Conservation (phyloP, 2,329 filamentous ascomycete genomes). For the Chrysosphaeria jannelii region DNA sequence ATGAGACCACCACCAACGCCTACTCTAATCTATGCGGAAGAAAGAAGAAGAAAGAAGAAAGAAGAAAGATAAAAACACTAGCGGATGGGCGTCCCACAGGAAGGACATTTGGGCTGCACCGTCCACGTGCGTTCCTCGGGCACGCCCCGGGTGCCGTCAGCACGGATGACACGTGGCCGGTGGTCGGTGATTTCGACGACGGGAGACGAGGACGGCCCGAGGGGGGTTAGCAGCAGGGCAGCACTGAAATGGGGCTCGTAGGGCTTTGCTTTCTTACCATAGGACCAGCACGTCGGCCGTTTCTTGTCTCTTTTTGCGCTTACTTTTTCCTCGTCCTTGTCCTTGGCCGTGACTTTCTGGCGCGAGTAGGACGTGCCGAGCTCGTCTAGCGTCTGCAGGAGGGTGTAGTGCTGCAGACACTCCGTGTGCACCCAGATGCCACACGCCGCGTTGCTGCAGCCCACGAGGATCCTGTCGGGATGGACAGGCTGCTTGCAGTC, state of each 20-base stretch:
- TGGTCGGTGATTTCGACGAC: slow-evolving; percentile 20
- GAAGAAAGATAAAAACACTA: slow-evolving; percentile 1
- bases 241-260: slow-evolving; percentile 23
- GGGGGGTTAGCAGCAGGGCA: slow-evolving; percentile 15
- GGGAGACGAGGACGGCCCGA: slow-evolving; percentile 13
- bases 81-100: slow-evolving; percentile 11
- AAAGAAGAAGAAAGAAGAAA: not conserved
- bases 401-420: slow-evolving; percentile 25
- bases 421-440: slow-evolving; percentile 32
- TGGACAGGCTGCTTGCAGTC: slow-evolving; percentile 29
- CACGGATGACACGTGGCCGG: too few species aligned
- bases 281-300: slow-evolving; percentile 7
- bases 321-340: too few species aligned
- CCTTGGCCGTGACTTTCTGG: not conserved
- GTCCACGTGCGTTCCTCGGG: slow-evolving; percentile 18
- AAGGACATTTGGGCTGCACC: slow-evolving; percentile 18
- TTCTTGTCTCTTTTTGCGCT: slow-evolving; percentile 1
- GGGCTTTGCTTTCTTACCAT: slow-evolving; percentile 11
- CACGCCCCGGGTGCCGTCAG: slow-evolving; percentile 14
- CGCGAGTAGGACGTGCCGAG: slow-evolving; percentile 12
- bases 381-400: slow-evolving; percentile 17
- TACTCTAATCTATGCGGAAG: too few species aligned
- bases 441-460: slow-evolving; percentile 23
- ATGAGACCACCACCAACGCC: too few species aligned
- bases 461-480: slow-evolving; percentile 26